These are phyloP conservation scores for Phytopythium ostracodes DNA, from an alignment of 352 stramenopile genomes.

Conservation along the genomic window DNA sequence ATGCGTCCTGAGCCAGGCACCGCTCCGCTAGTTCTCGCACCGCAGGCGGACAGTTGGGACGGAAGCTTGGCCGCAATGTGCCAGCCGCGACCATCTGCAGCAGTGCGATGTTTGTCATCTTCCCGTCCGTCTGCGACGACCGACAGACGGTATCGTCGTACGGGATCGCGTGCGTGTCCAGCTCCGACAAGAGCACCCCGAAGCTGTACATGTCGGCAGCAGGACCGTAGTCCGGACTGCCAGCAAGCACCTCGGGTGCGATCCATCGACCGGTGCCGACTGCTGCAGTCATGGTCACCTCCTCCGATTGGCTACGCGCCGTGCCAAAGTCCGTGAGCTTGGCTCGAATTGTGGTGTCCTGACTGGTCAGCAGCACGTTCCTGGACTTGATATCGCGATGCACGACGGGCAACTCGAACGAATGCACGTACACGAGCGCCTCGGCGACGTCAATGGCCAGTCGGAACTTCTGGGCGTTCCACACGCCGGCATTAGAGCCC, in stretches of 20 bases:
- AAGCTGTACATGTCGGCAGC: constrained; percentile 69
- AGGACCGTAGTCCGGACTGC: constrained; percentile 39
- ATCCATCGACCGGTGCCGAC: constrained; percentile 13
- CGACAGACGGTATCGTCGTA: constrained; percentile 3
- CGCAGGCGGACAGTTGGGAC: background rate
- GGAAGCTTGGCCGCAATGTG: background rate
- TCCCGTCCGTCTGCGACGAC: background rate
- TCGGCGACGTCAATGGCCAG: constrained; percentile 13
- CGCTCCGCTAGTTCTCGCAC: background rate
- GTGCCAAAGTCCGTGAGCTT: constrained; percentile 15
- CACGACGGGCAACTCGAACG: constrained; percentile 6
- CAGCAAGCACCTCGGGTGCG: constrained; percentile 12
- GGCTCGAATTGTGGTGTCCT: constrained; percentile 16
- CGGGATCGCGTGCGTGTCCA: constrained; percentile 10
- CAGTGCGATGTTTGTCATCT: background rate
- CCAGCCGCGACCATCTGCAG: background rate
- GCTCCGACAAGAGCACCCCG: constrained; percentile 46
- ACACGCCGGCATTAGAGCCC: constrained; percentile 15
- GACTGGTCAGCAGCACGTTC: constrained; percentile 10
- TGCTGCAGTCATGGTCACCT: constrained; percentile 9
- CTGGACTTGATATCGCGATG: constrained; percentile 15
- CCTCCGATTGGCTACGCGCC: background rate
- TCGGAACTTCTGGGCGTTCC: constrained; percentile 14
- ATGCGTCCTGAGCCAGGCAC: background rate
- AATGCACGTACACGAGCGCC: constrained; percentile 14